Evolutionary conservation across 371 early-diverging fungal genomes (phyloP).

Genomic region (Dipsacomyces acuminosporus): DNA sequence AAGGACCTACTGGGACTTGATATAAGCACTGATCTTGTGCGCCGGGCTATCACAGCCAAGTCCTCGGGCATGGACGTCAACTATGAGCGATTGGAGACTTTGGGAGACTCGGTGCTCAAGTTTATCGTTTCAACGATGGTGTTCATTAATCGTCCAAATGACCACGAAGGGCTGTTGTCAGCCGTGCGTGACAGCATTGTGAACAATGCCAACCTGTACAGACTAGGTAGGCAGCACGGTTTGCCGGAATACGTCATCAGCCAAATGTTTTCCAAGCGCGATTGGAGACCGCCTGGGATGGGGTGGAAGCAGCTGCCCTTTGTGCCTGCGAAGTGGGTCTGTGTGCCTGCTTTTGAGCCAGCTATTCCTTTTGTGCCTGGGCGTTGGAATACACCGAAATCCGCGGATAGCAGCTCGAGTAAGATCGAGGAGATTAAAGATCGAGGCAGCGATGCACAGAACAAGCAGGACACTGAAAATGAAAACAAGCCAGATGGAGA

Average conservation of each 20-base stretch:
- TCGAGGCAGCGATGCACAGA: too few species aligned
- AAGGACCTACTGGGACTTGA: constrained; percentile 48
- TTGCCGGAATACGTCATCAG: constrained; percentile 54
- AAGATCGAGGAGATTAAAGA: too few species aligned
- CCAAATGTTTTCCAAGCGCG: constrained; percentile 19
- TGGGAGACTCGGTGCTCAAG: constrained; percentile 95
- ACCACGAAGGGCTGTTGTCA: constrained; percentile 80
- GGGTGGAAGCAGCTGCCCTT: constrained; percentile 27
- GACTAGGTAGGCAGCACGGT: constrained; percentile 49
- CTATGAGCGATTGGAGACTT: constrained; percentile 93
- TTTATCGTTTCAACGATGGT: constrained; percentile 70
- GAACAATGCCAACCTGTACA: constrained; percentile 67
- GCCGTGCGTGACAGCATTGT: constrained; percentile 65
- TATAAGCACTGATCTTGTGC: constrained; percentile 51
- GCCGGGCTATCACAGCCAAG: constrained; percentile 72
- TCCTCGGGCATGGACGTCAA: constrained; percentile 63
- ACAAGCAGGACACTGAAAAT: too few species aligned
- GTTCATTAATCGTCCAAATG: constrained; percentile 68
- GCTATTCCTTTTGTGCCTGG: too few species aligned
- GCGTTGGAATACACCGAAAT: not conserved
- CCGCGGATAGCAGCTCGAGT: too few species aligned
- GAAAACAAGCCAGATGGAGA: too few species aligned
- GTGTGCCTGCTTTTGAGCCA: not conserved
- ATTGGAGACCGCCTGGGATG: constrained; percentile 21
- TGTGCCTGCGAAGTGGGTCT: constrained; percentile 28